phyloP scores from a whole-genome alignment of 75 land plant species.

The Selaginella tamariscina region DNA sequence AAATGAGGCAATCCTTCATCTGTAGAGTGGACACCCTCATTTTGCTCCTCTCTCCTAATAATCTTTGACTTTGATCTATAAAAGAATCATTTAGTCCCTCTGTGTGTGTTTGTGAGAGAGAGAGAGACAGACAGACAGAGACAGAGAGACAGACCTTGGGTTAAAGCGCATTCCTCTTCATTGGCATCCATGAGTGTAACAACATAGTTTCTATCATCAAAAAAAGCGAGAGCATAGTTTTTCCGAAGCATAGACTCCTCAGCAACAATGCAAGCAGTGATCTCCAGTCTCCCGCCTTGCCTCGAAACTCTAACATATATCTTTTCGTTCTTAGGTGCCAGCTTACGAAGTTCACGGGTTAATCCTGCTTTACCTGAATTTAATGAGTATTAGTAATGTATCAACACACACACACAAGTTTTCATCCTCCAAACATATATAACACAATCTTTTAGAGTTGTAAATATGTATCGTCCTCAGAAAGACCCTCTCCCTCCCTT shows the following conservation, averaged over 20 bases:
- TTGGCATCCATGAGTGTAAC: conserved; percentile 35
- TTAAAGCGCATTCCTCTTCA: conserved; percentile 30
- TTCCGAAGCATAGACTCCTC: conserved; percentile 32
- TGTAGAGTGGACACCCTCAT: conserved; percentile 31
- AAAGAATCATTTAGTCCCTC: conserved; percentile 5
- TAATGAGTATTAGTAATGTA: no score
- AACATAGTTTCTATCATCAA: conserved; percentile 31
- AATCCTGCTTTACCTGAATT: conserved; percentile 27
- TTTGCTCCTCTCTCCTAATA: conserved; percentile 24
- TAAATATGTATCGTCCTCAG: no score
- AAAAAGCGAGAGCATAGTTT: conserved; percentile 25
- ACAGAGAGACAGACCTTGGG: conserved; percentile 28
- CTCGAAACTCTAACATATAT: conserved; percentile 35
- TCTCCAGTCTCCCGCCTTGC: conserved; percentile 17
- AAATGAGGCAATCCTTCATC: conserved; percentile 39
- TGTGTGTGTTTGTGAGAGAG: no score
- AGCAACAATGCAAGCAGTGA: conserved; percentile 27
- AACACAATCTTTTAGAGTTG: no score
- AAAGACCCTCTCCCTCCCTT: no score
- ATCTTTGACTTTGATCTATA: conserved; percentile 12
- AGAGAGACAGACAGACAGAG: conserved; percentile 6
- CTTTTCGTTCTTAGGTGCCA: conserved; percentile 20
- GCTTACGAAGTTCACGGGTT: conserved; percentile 32
- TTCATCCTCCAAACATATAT: no score
- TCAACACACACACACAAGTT: no score